Evolutionary conservation across 768 basidiomycete genomes (phyloP).

Genomic region (Strobilomyces dryophilus): DNA sequence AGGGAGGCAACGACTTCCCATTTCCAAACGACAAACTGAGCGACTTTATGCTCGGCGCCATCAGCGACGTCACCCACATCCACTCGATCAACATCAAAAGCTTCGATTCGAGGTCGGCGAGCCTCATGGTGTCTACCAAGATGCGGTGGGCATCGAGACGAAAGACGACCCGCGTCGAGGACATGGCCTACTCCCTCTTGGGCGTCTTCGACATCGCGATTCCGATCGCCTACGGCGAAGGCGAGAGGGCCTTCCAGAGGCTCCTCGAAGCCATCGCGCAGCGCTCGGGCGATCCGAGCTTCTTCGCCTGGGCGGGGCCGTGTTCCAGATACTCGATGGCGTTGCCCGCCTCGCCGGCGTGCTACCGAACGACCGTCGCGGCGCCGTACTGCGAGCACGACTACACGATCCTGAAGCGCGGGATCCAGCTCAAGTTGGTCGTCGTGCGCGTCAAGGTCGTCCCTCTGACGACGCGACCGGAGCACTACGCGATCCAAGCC

Average conservation of each 20-base stretch:
- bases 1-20: slow-evolving; percentile 2
- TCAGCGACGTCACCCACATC: slow-evolving; percentile 4
- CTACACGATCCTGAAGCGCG: slow-evolving; percentile 9
- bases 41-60: neutral
- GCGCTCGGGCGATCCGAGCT: slow-evolving; percentile 8
- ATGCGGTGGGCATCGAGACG: slow-evolving; percentile 16
- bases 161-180: slow-evolving; percentile 9
- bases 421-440: slow-evolving; percentile 7
- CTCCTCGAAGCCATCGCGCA: slow-evolving; percentile 12
- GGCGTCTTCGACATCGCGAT: slow-evolving; percentile 12
- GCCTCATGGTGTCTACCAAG: slow-evolving; percentile 9
- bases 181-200: slow-evolving; percentile 7
- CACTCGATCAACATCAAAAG: neutral
- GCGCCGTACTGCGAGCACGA: neutral
- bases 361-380: neutral
- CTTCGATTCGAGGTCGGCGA: slow-evolving; percentile 2
- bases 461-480: neutral
- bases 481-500: neutral
- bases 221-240: slow-evolving; percentile 10
- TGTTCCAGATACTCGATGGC: slow-evolving; percentile 6
- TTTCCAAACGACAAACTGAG: slow-evolving; percentile 12
- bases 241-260: slow-evolving; percentile 10
- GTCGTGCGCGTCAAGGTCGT: neutral
- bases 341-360: slow-evolving; percentile 11
- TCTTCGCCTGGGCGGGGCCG: slow-evolving; percentile 12